Percentiles rank a stretch among this genome's conserved stretches.
phyloP scores from a whole-genome alignment of 129 eudicot species.

The Helianthus annuus region HanXRQr2.0-SUNRISE NC_035448.2:21006049-21006548 shows the following conservation, averaged over 20 bases:
- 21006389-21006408: not conserved
- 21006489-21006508: constrained; percentile 57
- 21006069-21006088: not conserved
- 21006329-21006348: not conserved
- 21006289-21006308: not conserved
- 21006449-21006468: not conserved
- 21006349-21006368: not conserved
- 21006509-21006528: constrained; percentile 55
- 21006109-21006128: constrained; percentile 50
- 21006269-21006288: not conserved
- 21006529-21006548: constrained; percentile 71
- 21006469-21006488: not conserved
- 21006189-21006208: constrained; percentile 52
- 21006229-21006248: constrained; percentile 66
- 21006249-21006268: not conserved
- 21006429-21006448: not conserved
- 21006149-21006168: constrained; percentile 69
- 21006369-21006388: not conserved
- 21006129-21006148: constrained; percentile 77
- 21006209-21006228: constrained; percentile 49
- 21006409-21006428: not conserved
- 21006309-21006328: not conserved
- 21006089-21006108: not conserved
- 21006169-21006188: constrained; percentile 78
- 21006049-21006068: no score